Conservation (phyloP, 176 grass and related monocot genomes). For the Typha latifolia region DNA sequence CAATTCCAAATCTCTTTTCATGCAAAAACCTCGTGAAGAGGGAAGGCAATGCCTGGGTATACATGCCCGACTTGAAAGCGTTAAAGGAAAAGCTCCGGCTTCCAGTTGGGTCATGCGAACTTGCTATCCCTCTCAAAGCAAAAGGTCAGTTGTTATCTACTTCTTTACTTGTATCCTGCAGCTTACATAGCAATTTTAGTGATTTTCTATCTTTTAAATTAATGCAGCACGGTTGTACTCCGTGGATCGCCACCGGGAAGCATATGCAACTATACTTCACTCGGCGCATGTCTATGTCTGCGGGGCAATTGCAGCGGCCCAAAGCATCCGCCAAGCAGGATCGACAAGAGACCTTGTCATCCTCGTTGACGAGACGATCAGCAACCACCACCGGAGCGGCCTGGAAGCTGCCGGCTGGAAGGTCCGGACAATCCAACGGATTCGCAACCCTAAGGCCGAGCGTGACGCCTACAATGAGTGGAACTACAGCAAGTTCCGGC, state of each 20-base stretch:
- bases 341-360: constrained; percentile 87
- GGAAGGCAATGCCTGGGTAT: constrained; percentile 74
- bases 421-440: constrained; percentile 70
- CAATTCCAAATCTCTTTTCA: constrained; percentile 72
- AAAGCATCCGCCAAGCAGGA: constrained; percentile 82
- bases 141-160: constrained; percentile 40
- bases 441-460: constrained; percentile 89
- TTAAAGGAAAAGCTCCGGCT: constrained; percentile 69
- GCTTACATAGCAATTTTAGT: not conserved
- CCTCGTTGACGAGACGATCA: constrained; percentile 70
- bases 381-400: constrained; percentile 46
- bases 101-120: constrained; percentile 78
- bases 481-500: constrained; percentile 96
- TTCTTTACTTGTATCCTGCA: not conserved
- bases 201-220: not conserved
- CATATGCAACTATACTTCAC: constrained; percentile 88
- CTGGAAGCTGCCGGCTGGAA: constrained; percentile 84
- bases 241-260: constrained; percentile 50
- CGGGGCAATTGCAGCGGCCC: constrained; percentile 78
- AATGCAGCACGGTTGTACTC: constrained; percentile 64
- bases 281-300: constrained; percentile 82
- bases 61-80: constrained; percentile 53
- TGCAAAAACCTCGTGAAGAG: constrained; percentile 67
- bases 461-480: constrained; percentile 87
- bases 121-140: constrained; percentile 72